phyloP scores from a whole-genome alignment of 163 green algal genomes.

The Volvox carteri region DNA sequence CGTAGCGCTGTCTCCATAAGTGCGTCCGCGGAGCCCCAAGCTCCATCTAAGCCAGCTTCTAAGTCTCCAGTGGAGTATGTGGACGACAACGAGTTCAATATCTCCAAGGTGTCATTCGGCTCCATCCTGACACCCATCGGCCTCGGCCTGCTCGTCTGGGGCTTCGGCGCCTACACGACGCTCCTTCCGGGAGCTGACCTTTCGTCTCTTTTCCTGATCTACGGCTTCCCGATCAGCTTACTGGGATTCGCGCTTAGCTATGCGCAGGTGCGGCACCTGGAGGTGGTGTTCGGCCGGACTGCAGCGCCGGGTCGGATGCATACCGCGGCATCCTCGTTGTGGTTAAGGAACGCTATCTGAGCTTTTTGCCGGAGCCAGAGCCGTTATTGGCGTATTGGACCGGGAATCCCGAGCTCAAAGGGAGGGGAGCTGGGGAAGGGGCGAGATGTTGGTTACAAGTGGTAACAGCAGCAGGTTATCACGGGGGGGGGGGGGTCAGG shows the following conservation, averaged over 20 bases:
- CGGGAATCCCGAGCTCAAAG: too few species aligned
- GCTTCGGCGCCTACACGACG: conserved; percentile 96
- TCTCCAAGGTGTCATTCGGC: conserved; percentile 91
- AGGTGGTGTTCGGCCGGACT: too few species aligned
- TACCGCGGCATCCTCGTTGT: too few species aligned
- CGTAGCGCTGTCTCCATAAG: not conserved
- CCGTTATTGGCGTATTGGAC: too few species aligned
- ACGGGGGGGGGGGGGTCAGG: too few species aligned
- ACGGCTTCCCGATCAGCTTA: conserved; percentile 96
- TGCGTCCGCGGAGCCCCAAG: conserved; percentile 30
- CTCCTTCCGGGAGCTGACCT: conserved; percentile 92
- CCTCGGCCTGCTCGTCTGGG: conserved; percentile 86
- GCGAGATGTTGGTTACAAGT: too few species aligned
- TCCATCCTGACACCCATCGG: conserved; percentile 89
- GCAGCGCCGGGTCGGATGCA: too few species aligned
- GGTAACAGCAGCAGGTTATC: too few species aligned
- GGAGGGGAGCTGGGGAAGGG: too few species aligned
- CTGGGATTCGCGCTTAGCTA: conserved; percentile 97
- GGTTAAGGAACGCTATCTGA: too few species aligned
- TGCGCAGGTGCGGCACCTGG: conserved; percentile 83
- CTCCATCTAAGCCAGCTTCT: conserved; percentile 17
- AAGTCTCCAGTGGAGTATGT: conserved; percentile 41
- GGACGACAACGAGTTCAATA: conserved; percentile 71
- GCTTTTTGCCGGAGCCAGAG: too few species aligned
- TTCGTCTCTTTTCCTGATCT: conserved; percentile 95